Conservation (phyloP, 768 basidiomycete species). For the Coprinellus micaceus region DNA sequence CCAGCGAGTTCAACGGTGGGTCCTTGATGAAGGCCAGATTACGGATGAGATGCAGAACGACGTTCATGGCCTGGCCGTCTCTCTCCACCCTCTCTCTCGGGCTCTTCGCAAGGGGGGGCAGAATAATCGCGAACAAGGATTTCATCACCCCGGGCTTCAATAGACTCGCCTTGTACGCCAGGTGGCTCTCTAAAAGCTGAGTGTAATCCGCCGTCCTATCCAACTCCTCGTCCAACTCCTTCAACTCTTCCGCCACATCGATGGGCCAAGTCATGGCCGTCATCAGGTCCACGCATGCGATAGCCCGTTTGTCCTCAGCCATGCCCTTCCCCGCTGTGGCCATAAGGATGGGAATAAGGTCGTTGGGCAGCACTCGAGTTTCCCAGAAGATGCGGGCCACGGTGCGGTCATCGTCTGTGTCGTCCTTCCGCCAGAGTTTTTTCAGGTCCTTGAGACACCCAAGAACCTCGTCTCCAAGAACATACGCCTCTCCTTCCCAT, state of each 20-base stretch:
- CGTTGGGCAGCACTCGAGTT: constrained; percentile 80
- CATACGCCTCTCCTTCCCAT: constrained; percentile 59
- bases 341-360: constrained; percentile 82
- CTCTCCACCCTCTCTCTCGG: constrained; percentile 67
- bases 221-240: constrained; percentile 81
- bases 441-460: constrained; percentile 93
- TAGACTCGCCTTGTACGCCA: constrained; percentile 84
- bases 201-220: constrained; percentile 88
- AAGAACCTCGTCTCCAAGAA: constrained; percentile 75
- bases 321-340: constrained; percentile 73
- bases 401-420: constrained; percentile 93
- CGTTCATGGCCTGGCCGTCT: constrained; percentile 83
- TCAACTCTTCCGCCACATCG: constrained; percentile 89
- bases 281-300: constrained; percentile 84
- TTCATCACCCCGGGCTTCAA: constrained; percentile 66
- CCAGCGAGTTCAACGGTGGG: constrained; percentile 62
- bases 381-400: constrained; percentile 92
- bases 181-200: constrained; percentile 72
- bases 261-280: constrained; percentile 99
- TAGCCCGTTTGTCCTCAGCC: constrained; percentile 78
- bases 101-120: constrained; percentile 74
- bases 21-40: constrained; percentile 96
- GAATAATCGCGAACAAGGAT: constrained; percentile 67
- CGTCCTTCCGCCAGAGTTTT: constrained; percentile 93
- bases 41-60: constrained; percentile 84